These are phyloP conservation scores for Suillus tomentosus DNA, from an alignment of 768 basidiomycete species.

Conservation along the genomic window DNA sequence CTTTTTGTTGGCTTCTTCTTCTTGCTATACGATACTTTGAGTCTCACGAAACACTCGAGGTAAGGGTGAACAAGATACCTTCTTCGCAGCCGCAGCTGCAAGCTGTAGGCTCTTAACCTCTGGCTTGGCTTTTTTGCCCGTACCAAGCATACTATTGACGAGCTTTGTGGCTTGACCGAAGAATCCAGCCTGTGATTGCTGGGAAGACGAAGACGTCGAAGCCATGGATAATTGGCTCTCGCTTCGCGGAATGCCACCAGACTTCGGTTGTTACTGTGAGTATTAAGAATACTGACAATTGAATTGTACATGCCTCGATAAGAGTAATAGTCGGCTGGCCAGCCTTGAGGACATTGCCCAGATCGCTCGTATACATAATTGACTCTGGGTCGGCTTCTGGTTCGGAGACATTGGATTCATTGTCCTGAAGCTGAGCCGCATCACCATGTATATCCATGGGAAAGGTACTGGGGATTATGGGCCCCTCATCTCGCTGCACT, in stretches of 20 bases:
- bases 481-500: not conserved
- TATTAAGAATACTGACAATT: conserved; percentile 9
- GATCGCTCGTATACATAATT: conserved; percentile 32
- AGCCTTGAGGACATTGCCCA: conserved; percentile 43
- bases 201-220: conserved; percentile 39
- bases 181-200: conserved; percentile 57
- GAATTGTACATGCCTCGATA: conserved; percentile 42
- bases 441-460: conserved; percentile 19
- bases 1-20: conserved; percentile 85
- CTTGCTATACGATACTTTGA: conserved; percentile 58
- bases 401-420: conserved; percentile 29
- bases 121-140: conserved; percentile 68
- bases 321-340: conserved; percentile 40
- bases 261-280: conserved; percentile 20
- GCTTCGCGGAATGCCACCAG: conserved; percentile 35
- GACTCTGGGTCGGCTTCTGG: conserved; percentile 38
- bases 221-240: conserved; percentile 59
- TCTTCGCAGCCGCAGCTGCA: conserved; percentile 84
- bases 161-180: conserved; percentile 71
- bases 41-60: conserved; percentile 13
- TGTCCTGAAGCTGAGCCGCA: conserved; percentile 20
- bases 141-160: conserved; percentile 65
- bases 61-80: conserved; percentile 49
- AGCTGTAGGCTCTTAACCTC: conserved; percentile 83
- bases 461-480: conserved; percentile 3